Evolutionary conservation across 2,329 filamentous ascomycete genomes (phyloP).

Genomic region (Hypoxylon sp.): DNA sequence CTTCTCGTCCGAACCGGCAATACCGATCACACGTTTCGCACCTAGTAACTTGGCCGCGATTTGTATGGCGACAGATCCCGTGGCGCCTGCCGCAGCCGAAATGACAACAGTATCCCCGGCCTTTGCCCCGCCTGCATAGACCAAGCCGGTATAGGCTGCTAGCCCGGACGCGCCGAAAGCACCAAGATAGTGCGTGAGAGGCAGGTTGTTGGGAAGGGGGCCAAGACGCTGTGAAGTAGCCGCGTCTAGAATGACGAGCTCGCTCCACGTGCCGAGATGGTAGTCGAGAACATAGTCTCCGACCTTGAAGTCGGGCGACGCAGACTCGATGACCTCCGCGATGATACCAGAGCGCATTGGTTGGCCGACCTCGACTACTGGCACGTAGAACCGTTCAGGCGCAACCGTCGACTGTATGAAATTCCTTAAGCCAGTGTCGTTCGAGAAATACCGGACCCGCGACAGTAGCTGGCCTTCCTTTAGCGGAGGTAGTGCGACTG

Average conservation of each 20-base stretch:
- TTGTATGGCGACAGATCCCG: slow-evolving; percentile 63
- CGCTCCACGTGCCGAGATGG: slow-evolving; percentile 48
- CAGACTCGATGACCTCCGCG: slow-evolving; percentile 49
- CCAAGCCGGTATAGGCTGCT: slow-evolving; percentile 60
- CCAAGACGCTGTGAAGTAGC: slow-evolving; percentile 39
- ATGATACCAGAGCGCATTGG: slow-evolving; percentile 49
- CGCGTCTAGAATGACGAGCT: slow-evolving; percentile 45
- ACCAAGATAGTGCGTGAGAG: slow-evolving; percentile 48
- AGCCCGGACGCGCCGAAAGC: slow-evolving; percentile 53
- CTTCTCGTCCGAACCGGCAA: slow-evolving; percentile 65
- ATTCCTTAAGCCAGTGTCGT: slow-evolving; percentile 50
- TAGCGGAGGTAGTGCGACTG: slow-evolving; percentile 42
- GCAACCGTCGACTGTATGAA: slow-evolving; percentile 48
- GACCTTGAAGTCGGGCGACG: slow-evolving; percentile 36
- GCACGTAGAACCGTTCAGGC: slow-evolving; percentile 48
- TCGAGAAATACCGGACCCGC: slow-evolving; percentile 49
- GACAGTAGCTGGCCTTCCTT: slow-evolving; percentile 46
- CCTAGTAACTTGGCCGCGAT: slow-evolving; percentile 63
- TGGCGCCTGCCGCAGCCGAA: slow-evolving; percentile 62
- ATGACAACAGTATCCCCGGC: slow-evolving; percentile 59
- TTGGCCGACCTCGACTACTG: slow-evolving; percentile 43
- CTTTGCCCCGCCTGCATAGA: slow-evolving; percentile 54
- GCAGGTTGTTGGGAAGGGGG: slow-evolving; percentile 42
- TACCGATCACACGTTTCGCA: slow-evolving; percentile 63
- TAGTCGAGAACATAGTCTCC: slow-evolving; percentile 47